Evolutionary conservation across 768 basidiomycete genomes (phyloP), one percentile per base, ranked within the genome.

Genomic region (Lentinula aciculospora): DNA sequence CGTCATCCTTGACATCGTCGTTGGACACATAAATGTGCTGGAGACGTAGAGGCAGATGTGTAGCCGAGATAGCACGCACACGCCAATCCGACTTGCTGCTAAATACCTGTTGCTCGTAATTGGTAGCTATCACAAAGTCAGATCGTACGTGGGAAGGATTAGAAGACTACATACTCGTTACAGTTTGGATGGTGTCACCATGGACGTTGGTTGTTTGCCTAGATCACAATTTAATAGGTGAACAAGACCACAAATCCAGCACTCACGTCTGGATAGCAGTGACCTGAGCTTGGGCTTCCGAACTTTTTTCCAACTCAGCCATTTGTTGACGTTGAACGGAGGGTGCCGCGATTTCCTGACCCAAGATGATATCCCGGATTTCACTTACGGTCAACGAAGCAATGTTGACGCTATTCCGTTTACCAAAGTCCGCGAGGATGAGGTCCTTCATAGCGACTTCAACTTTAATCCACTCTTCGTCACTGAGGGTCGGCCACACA

Each of bases 21-120:
- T 98, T 99, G 40, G 94, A 96, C 31, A 99, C 97, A 70, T 97
- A 98, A 72, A 98, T 97, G 69, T 99, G 95, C 69, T 98, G 95
- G 60, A 98, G 79, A 67, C 97, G 93, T 60, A 99, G 85, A 3
- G 96, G 86, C 46, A 99, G 81, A 71, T 99, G 95, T 21, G 95
- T 98, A 0, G 97, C 90, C 15, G 94, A 95, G 66, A 99, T 98
- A 32, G 97, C 97, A 61, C 97, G 89, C 31, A 98, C 92, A 65
- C 97, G 93, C 97, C 97, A 99, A 71, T 99, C 97, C 3, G 97
- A 98, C 78, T 99, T 98, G 77, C 89, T 92, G 72, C 92, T 95
- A 78, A 99, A 99, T n/a, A 94, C 89, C 67, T 94, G 91, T 67
- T 98, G 94, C 72, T 97, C 97, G 69, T 99, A 99, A 68, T 92